Evolutionary conservation across 2,329 filamentous ascomycete species (phyloP), one percentile per base, ranked within the genome.

Genomic region (Fusarium sp.): DNA sequence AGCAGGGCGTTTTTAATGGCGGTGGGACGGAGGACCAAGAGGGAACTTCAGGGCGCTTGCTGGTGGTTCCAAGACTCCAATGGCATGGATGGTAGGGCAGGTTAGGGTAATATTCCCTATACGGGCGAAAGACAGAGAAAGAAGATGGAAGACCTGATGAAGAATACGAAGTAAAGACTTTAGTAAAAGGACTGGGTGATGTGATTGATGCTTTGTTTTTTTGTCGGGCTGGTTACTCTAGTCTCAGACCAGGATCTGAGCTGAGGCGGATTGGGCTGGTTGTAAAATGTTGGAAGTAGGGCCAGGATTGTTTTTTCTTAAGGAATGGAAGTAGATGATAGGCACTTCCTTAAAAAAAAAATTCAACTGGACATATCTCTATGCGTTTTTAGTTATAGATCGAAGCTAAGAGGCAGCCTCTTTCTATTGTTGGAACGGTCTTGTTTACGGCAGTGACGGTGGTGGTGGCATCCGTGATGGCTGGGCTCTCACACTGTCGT

Each of bases 21-120:
- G 67, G 74, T 74, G 70, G 72, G 67, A 77, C 70, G 71, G 61
- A 65, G 51, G 46, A 57, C 56, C 56, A 56, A 64, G 61, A 42
- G 56, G 59, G 50, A 44, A 40, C 51, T 44, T 37, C 28, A 51
- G 46, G 49, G 18, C 44, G 28, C 49, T 72, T 11, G 26, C 41
- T 26, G 40, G 30, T 44, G 70, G 74, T 70, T 74, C 34, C 23
- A 51, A 38, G 23, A 40, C 47, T 28, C 47, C 34, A 51, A 51
- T 26, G 34, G 46, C n/a, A 51, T 28, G 41, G 41, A 16, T 20
- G 8, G 20, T 15, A 23, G 23, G 26, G 23, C 28, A 44, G 15
- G 41, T 20, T 45, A 45, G 33, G 34, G 34, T 26, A 40, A 51
- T 34, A 26, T 50, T 50, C 33, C 46, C 34, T 50, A 37, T 23